A percentile compares a stretch with the other conserved stretches of the same genome.
Conservation (phyloP, 1,139 yeast species). For the Hyphopichia pseudoburtonii region DNA sequence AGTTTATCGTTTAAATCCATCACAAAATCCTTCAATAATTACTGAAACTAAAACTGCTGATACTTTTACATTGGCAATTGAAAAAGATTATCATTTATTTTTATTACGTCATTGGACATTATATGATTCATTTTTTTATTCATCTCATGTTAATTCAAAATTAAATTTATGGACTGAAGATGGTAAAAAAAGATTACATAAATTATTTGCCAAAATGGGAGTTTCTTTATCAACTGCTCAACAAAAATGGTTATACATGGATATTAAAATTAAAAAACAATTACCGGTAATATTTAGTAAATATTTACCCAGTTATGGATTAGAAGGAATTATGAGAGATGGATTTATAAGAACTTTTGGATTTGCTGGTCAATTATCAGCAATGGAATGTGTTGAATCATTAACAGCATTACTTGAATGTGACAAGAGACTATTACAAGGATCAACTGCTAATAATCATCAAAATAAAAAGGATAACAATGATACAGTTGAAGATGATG, state of each 20-base stretch:
- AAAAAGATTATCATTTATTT: constrained; percentile 83
- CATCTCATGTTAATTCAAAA: constrained; percentile 86
- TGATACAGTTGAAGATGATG: constrained; percentile 33
- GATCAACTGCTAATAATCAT: neutral
- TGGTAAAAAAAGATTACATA: constrained; percentile 82
- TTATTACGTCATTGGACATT: constrained; percentile 90
- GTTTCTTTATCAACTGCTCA: constrained; percentile 84
- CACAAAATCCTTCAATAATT: constrained; percentile 11
- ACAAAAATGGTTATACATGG: constrained; percentile 93
- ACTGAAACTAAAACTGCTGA: constrained; percentile 54
- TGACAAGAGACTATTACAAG: constrained; percentile 38
- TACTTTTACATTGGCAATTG: constrained; percentile 62
- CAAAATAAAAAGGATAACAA: constrained; percentile 1
- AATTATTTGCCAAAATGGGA: constrained; percentile 95
- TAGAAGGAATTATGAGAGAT: constrained; percentile 79
- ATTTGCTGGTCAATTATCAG: constrained; percentile 81
- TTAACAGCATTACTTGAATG: constrained; percentile 80
- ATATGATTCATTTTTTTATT: constrained; percentile 86
- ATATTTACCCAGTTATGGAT: constrained; percentile 72
- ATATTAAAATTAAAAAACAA: constrained; percentile 71
- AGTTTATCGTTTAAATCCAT: constrained; percentile 64
- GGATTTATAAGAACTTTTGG: constrained; percentile 89
- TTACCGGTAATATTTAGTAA: constrained; percentile 68
- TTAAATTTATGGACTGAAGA: constrained; percentile 88
- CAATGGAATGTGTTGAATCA: constrained; percentile 92